Evolutionary conservation across 108 stramenopile genomes (phyloP), one percentile per base, ranked within the genome.

Genomic region (Mayamaea pseudoterrestris): DNA sequence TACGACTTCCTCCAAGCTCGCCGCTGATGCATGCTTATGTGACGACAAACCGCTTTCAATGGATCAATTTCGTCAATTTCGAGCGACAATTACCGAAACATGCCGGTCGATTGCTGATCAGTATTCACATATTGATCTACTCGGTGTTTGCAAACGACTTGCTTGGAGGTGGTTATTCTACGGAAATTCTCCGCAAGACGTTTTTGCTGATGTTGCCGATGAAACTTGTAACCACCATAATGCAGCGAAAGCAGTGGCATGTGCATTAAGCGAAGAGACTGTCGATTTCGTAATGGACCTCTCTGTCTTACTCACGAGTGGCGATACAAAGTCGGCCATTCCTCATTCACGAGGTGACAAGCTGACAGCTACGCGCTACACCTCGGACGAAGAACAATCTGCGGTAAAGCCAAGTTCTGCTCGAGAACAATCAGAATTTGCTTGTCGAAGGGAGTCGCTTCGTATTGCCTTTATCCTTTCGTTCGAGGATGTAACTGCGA

Each of bases 241-340:
- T 41, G 77, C 80, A 1, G 61, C 73, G 17, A 71, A n/a, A n/a
- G n/a, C n/a, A n/a, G n/a, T n/a, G n/a, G n/a, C n/a, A n/a, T n/a
- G n/a, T n/a, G n/a, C n/a, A n/a, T n/a, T n/a, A n/a, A n/a, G n/a
- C n/a, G n/a, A n/a, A n/a, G n/a, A n/a, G n/a, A n/a, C n/a, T n/a
- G n/a, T n/a, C n/a, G n/a, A n/a, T n/a, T n/a, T n/a, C n/a, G 65
- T 85, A 2, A 85, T 90, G 78, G 82, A 90, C 62, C 61, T 90
- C n/a, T 62, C 70, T 26, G 52, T 32, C 29, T 50, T 83, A 6
- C n/a, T n/a, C n/a, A n/a, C 62, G 63, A 41, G 60, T 70, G 40
- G 66, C 43, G 25, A 5, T 29, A 9, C 20, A 47, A 14, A 31
- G 11, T 11, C 36, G 49, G 49, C 36, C 36, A n/a, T 26, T 42